Evolutionary conservation across 129 eudicot species (phyloP).

Genomic region (Rutidosis leptorrhynchoides): DNA sequence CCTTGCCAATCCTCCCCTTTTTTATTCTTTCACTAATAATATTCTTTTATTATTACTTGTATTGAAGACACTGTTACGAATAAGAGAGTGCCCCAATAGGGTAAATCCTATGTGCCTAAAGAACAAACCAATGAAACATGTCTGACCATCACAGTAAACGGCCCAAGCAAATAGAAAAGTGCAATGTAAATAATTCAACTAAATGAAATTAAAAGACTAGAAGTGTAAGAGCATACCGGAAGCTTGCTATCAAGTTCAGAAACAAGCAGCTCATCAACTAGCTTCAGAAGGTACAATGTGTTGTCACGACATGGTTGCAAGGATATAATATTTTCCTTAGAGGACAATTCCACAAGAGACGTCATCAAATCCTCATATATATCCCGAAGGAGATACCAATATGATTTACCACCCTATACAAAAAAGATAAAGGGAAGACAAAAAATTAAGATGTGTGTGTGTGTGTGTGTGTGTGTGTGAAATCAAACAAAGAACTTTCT

Average conservation of each 20-base stretch:
- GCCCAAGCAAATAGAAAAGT: neutral
- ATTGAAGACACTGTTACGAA: neutral
- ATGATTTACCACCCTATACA: conserved; percentile 68
- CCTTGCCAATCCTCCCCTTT: neutral
- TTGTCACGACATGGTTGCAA: conserved; percentile 98
- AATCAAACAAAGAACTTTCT: neutral
- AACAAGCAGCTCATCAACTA: conserved; percentile 81
- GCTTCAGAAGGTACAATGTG: conserved; percentile 73
- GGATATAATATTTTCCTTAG: conserved; percentile 68
- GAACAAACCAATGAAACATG: conserved; percentile 5
- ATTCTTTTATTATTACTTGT: neutral
- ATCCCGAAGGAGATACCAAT: conserved; percentile 68
- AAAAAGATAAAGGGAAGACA: neutral
- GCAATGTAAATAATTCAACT: conserved; percentile 1
- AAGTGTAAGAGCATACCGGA: conserved; percentile 52
- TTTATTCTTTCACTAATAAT: neutral
- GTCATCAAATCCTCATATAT: conserved; percentile 68
- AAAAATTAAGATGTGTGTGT: neutral
- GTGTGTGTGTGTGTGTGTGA: neutral
- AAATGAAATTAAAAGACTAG: neutral
- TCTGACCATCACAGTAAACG: neutral
- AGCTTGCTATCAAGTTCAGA: conserved; percentile 75
- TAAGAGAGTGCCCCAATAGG: neutral
- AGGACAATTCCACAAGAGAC: conserved; percentile 54
- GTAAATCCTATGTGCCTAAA: neutral